phyloP scores from a whole-genome alignment of 176 grass and related monocot genomes.

The Guadua angustifolia region DNA sequence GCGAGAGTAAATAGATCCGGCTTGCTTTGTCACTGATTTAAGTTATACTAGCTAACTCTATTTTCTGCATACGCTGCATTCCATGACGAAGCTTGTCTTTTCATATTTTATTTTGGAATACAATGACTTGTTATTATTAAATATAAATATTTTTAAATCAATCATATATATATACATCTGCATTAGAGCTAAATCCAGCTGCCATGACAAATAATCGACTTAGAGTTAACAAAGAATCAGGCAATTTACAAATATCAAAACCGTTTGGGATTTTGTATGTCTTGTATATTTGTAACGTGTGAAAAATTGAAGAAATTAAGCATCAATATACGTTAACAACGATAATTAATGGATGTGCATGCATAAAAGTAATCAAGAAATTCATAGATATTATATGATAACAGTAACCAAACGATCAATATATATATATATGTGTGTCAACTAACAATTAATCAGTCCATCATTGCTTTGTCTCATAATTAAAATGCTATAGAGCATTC shows the following conservation, averaged over 20 bases:
- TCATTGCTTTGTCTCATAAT: conserved; percentile 31
- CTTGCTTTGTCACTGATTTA: not conserved
- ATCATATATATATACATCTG: no score
- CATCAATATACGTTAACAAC: not conserved
- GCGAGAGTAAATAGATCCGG: not conserved
- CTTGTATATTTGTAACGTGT: not conserved
- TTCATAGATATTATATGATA: not conserved
- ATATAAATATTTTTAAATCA: no score
- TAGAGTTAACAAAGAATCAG: no score
- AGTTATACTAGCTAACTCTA: not conserved
- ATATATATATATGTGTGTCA: conserved; percentile 13
- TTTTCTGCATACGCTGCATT: not conserved
- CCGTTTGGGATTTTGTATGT: no score
- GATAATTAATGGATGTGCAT: not conserved
- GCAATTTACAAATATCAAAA: no score
- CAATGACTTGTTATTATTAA: no score
- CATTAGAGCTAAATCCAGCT: no score
- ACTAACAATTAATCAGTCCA: not conserved
- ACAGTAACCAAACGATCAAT: not conserved
- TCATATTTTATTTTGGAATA: not conserved
- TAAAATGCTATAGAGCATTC: conserved; percentile 19
- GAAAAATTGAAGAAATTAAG: conserved; percentile 6
- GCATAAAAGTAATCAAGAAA: conserved; percentile 8
- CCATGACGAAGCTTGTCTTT: not conserved
- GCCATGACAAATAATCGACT: no score